Percentiles rank a stretch among this genome's conserved stretches.
Conservation (phyloP, 805 yeast genomes). For the Schwanniomyces sp. region DNA sequence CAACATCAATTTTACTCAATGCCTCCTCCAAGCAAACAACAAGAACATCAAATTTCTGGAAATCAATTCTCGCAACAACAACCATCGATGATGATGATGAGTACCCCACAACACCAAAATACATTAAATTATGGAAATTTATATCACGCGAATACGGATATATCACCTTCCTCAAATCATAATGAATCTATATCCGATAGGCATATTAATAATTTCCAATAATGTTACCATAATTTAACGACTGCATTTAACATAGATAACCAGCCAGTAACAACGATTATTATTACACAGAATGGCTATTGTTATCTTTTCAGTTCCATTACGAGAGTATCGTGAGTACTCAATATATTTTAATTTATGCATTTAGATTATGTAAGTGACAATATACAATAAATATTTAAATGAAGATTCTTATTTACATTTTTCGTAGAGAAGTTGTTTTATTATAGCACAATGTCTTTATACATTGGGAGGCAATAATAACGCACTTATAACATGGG, state of each 20-base stretch:
- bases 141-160: constrained; percentile 13
- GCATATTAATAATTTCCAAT: neutral
- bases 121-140: constrained; percentile 20
- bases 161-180: constrained; percentile 11
- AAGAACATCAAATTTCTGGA: constrained; percentile 4
- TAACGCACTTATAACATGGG: constrained; percentile 69
- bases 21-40: constrained; percentile 31
- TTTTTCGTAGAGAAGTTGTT: neutral
- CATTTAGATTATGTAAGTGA: neutral
- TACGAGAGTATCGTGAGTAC: neutral
- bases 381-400: neutral
- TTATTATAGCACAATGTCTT: neutral
- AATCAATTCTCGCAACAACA: constrained; percentile 11
- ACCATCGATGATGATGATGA: constrained; percentile 36
- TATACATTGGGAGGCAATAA: constrained; percentile 67
- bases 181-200: neutral
- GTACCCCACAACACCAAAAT: constrained; percentile 42
- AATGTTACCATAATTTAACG: neutral
- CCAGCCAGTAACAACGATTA: neutral
- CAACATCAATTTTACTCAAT: constrained; percentile 17
- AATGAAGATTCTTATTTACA: neutral
- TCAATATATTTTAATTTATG: neutral
- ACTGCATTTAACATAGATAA: neutral
- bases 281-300: neutral
- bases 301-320: neutral